Base-by-base conservation (phyloP, 306 rosid genomes). In the Bauhinia variegata region DNA sequence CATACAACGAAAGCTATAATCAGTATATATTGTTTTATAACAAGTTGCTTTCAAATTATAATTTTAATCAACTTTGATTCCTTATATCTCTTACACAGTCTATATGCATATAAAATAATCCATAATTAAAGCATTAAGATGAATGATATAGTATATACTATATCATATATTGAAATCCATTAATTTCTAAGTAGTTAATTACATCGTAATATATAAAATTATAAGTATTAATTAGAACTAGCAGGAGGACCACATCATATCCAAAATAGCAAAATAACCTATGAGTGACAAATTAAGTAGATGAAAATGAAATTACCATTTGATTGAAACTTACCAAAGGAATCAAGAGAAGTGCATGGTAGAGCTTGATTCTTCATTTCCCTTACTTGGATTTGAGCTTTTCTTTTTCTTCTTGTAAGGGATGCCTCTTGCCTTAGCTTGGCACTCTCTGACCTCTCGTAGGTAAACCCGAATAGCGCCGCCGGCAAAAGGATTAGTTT, bases 351-450 rank as follows among this genome's bases (percentile, higher is more conserved):
- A 87, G 71, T 80, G 82, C 68, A 75, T 43, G 60, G 83, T 46
- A 49, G 76, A 80, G 68, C 60, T 65, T 0, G 91, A 75, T 54
- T 85, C 80, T 17, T 86, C 80, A 68, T 54, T 75, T 47, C 78
- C 86, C 67, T 78, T 79, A 73, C 13, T 54, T 68, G 49, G 90
- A 71, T 61, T 33, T 0, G 84, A 18, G 66, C 34, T 79, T 88
- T 90, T 95, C 91, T 88, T 93, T 80, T 95, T 90, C 92, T 88
- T 95, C 84, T 88, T 95, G 70, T 88, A 95, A 37, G 99, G 95
- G 36, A 95, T 95, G 30, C 99, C 99, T 36, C 99, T 85, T 1
- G 99, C 99, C 78, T 85, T 90, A 6, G 99, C 97, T 49, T 95
- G 99, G 39, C 84, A 86, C 76, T 90, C 99, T 44, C 95, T 75